Percentiles rank a stretch among this genome's conserved stretches.
phyloP scores from a whole-genome alignment of 441 rosid species.

The Adansonia madagascariensis region DNA sequence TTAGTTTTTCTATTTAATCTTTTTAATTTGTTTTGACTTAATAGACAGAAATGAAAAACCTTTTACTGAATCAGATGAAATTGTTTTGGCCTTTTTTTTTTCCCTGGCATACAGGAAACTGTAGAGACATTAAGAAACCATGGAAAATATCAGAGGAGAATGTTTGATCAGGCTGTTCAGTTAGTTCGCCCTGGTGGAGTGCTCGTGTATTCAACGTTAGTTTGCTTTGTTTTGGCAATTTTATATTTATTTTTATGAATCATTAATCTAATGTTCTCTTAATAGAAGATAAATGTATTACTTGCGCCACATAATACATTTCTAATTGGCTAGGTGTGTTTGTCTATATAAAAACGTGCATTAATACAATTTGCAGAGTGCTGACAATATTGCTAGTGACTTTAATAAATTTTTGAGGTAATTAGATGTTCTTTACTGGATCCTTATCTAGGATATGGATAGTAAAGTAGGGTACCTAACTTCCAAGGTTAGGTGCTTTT shows the following conservation, averaged over 20 bases:
- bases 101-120: constrained; percentile 60
- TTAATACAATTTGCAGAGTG: background rate
- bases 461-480: background rate
- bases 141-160: constrained; percentile 80
- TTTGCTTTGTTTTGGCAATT: constrained; percentile 11
- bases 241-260: background rate
- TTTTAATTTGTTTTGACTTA: background rate
- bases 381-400: background rate
- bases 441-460: background rate
- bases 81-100: constrained; percentile 4
- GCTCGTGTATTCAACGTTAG: constrained; percentile 94
- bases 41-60: background rate
- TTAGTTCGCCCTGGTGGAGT: constrained; percentile 92
- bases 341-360: background rate
- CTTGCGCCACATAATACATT: background rate
- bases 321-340: background rate
- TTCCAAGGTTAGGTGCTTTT: background rate
- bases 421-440: background rate
- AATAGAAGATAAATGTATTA: background rate
- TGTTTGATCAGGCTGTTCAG: constrained; percentile 97
- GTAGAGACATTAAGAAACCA: constrained; percentile 77
- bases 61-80: constrained; percentile 1
- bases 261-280: background rate
- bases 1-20: background rate
- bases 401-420: background rate